Conservation (phyloP, 2,329 filamentous ascomycete species). For the Gliomastix tumulicola region DNA sequence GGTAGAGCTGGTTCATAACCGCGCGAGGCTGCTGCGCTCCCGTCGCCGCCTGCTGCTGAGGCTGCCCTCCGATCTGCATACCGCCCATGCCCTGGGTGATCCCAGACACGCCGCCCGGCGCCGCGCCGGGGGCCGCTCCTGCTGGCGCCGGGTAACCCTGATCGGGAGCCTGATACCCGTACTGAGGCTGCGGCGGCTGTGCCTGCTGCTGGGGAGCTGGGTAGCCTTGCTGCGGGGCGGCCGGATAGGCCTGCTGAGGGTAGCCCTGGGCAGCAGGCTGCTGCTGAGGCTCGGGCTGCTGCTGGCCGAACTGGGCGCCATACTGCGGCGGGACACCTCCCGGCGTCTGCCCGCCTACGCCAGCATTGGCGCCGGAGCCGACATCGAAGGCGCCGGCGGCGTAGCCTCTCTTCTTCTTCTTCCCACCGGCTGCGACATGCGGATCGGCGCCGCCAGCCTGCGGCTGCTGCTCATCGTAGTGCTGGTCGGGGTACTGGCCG, state of each 20-base stretch:
- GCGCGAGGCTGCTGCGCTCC: conserved; percentile 31
- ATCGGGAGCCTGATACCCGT: conserved; percentile 61
- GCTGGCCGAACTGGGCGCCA: conserved; percentile 45
- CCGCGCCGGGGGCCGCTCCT: conserved; percentile 15
- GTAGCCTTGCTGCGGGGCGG: conserved; percentile 22
- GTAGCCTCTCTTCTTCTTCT: conserved; percentile 92
- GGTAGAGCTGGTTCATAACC: conserved; percentile 80
- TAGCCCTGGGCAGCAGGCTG: conserved; percentile 26
- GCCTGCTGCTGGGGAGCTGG: conserved; percentile 21
- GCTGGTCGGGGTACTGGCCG: conserved; percentile 38
- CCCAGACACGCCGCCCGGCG: conserved; percentile 49
- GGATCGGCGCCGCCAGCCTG: conserved; percentile 17
- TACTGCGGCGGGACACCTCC: conserved; percentile 26
- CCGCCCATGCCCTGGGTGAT: conserved; percentile 81
- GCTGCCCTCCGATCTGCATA: conserved; percentile 63
- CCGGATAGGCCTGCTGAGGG: too few species aligned
- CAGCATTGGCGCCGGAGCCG: conserved; percentile 76
- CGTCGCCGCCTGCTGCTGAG: conserved; percentile 36
- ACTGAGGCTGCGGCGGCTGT: conserved; percentile 26
- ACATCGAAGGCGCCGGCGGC: conserved; percentile 94
- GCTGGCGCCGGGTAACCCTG: conserved; percentile 56
- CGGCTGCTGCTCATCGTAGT: conserved; percentile 24
- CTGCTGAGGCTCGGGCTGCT: conserved; percentile 27
- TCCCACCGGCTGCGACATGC: conserved; percentile 36
- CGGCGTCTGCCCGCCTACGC: conserved; percentile 37